Evolutionary conservation across 768 basidiomycete species (phyloP).

Genomic region (Boletus pseudopeckii): DNA sequence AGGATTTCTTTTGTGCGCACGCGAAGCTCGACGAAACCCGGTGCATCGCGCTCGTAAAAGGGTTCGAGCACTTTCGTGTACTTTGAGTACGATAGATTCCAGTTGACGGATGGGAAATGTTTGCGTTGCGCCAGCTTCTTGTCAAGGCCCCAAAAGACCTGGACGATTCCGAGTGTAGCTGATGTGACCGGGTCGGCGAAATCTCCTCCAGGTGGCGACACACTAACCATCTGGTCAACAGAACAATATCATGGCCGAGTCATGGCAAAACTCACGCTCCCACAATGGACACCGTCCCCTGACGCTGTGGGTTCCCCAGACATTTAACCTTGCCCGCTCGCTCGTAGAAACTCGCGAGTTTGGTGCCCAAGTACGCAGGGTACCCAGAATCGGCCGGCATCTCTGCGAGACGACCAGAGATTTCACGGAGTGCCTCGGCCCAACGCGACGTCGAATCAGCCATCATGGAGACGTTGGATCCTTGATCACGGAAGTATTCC

Average conservation of each 20-base stretch:
- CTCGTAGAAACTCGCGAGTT: slow-evolving; percentile 97
- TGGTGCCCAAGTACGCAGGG: slow-evolving; percentile 94
- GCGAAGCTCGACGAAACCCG: slow-evolving; percentile 94
- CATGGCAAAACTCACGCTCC: slow-evolving; percentile 74
- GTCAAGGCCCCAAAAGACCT: slow-evolving; percentile 99
- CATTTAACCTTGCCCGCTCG: slow-evolving; percentile 95
- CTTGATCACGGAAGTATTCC: slow-evolving; percentile 99
- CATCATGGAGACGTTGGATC: slow-evolving; percentile 98
- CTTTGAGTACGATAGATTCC: slow-evolving; percentile 99
- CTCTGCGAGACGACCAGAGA: slow-evolving; percentile 97
- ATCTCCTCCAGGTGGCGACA: slow-evolving; percentile 98
- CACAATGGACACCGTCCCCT: slow-evolving; percentile 96
- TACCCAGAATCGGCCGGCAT: slow-evolving; percentile 99
- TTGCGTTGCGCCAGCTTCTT: slow-evolving; percentile 99
- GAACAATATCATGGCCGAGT: background rate
- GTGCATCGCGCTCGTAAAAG: slow-evolving; percentile 86
- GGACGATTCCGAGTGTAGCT: slow-evolving; percentile 96
- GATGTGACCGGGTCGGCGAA: slow-evolving; percentile 99
- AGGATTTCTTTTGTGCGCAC: slow-evolving; percentile 93
- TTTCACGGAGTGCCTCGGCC: slow-evolving; percentile 99
- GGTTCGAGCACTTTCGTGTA: slow-evolving; percentile 92
- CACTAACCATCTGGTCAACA: slow-evolving; percentile 46
- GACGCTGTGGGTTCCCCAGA: slow-evolving; percentile 80
- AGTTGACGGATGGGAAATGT: slow-evolving; percentile 99
- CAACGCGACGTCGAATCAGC: slow-evolving; percentile 98